Conservation (phyloP, 2,329 filamentous ascomycete species). For the Penicillium vulpinum region DNA sequence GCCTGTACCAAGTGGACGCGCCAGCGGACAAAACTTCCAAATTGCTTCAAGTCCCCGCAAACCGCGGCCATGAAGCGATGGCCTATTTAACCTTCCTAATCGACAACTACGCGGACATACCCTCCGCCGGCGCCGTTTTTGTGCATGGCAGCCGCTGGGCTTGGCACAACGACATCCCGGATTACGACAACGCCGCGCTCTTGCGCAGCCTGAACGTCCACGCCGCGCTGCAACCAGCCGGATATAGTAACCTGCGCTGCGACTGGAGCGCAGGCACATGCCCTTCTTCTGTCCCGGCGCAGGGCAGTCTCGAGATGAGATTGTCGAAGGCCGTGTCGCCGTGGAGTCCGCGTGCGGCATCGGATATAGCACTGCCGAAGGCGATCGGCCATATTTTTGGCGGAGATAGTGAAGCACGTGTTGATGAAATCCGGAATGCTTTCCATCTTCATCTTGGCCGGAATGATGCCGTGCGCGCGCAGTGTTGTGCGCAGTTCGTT, state of each 20-base stretch:
- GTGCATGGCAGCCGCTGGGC: slow-evolving; percentile 47
- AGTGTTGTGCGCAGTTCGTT: slow-evolving; percentile 60
- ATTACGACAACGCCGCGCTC: slow-evolving; percentile 49
- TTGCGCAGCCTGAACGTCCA: slow-evolving; percentile 43
- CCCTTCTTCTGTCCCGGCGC: slow-evolving; percentile 33
- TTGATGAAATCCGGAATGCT: slow-evolving; percentile 10
- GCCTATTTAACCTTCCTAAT: slow-evolving; percentile 50
- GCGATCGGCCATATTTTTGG: slow-evolving; percentile 40
- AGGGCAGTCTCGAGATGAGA: slow-evolving; percentile 45
- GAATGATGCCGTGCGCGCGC: slow-evolving; percentile 46
- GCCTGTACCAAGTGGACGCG: slow-evolving; percentile 48
- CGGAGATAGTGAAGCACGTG: slow-evolving; percentile 36
- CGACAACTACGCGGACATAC: slow-evolving; percentile 47
- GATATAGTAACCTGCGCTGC: slow-evolving; percentile 54
- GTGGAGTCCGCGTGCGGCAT: slow-evolving; percentile 45
- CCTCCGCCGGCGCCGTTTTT: slow-evolving; percentile 43
- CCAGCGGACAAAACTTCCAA: slow-evolving; percentile 25
- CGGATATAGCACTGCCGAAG: slow-evolving; percentile 39
- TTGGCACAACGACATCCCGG: slow-evolving; percentile 48
- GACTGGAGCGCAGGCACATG: slow-evolving; percentile 53
- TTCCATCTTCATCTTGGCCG: slow-evolving; percentile 37
- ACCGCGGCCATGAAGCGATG: slow-evolving; percentile 51
- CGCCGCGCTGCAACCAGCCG: slow-evolving; percentile 38
- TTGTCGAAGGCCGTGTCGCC: slow-evolving; percentile 42
- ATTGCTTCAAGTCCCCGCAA: slow-evolving; percentile 47